These are phyloP conservation scores for Talinum fruticosum DNA, from an alignment of 148 eudicot species.

Conservation along the genomic window DNA sequence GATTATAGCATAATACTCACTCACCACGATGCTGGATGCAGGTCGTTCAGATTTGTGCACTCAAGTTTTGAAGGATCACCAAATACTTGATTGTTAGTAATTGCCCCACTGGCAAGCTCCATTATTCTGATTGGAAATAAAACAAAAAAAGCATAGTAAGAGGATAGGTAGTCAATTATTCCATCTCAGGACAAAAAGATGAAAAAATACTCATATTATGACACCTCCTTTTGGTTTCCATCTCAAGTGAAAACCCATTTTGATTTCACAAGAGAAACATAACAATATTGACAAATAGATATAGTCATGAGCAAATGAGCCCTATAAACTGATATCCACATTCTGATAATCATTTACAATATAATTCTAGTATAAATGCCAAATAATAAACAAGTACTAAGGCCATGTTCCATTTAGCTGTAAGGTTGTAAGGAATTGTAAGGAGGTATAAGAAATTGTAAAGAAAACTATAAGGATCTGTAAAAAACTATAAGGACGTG, in stretches of 20 bases:
- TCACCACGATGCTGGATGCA: conserved; percentile 49
- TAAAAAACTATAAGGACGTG: too few species aligned
- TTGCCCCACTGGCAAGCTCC: conserved; percentile 38
- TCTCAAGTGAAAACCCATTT: not conserved
- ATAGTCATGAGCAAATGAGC: not conserved
- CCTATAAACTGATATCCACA: not conserved
- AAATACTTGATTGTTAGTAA: conserved; percentile 27
- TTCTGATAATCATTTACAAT: not conserved
- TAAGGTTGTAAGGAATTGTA: too few species aligned
- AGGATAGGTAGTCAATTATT: not conserved
- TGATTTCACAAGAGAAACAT: not conserved
- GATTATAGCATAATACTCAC: conserved; percentile 10
- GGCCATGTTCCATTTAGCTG: too few species aligned
- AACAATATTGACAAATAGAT: not conserved
- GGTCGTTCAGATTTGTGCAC: conserved; percentile 31
- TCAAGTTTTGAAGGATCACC: conserved; percentile 46
- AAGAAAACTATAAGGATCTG: too few species aligned
- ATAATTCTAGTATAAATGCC: too few species aligned
- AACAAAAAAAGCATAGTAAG: not conserved
- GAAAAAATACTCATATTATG: not conserved
- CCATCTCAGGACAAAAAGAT: not conserved
- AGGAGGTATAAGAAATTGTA: too few species aligned
- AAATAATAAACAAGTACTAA: too few species aligned
- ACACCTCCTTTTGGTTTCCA: not conserved
- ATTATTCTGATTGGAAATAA: conserved; percentile 32